Evolutionary conservation across 129 eudicot species (phyloP), one percentile per base, ranked within the genome.

Genomic region (Centella asiatica): DNA sequence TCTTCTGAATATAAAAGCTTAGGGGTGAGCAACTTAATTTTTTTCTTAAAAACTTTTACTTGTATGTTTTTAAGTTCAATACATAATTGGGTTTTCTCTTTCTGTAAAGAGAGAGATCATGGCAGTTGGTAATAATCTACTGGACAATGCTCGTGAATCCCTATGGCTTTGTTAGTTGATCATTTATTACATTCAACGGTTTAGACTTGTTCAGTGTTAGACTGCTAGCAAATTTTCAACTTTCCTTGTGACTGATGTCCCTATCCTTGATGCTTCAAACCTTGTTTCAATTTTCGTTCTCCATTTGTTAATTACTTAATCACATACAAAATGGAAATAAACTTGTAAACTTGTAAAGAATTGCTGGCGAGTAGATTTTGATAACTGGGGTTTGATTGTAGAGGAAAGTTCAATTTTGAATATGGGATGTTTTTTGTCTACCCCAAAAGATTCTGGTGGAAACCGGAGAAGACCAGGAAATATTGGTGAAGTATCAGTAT

Each of bases 371-470:
- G 29, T 53, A 46, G 57, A 51, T 34, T 36, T 69, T 23, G 27
- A 17, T 50, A 67, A 53, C 24, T 69, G 28, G 40, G 48, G 51
- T 55, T 60, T 72, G 73, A 40, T 62, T 80, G 74, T 60, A 51
- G 33, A 61, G 32, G 61, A 68, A 74, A 52, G 40, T 15, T 26
- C 31, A 15, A 12, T 25, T 66, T 47, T 56, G 62, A 81, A 66
- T 61, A 90, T 90, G 97, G 97, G 97, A 65, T 90, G 97, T 74
- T 53, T 84, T 67, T 76, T 75, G 56, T 90, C 97, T 34, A 86
- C 94, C 26, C 83, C 87, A 18, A 77, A 81, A 69, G 95, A 90
- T 40, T 48, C 85, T 47, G 94, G 87, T 46, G 95, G 95, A 64
- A 83, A 74, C 76, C 68, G 90, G 44, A 86, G 89, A 74, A 57